Evolutionary conservation across 31 red algal genomes (phyloP), one percentile per base, ranked within the genome.

Genomic region (Odonthalia washingtoniensis): DNA sequence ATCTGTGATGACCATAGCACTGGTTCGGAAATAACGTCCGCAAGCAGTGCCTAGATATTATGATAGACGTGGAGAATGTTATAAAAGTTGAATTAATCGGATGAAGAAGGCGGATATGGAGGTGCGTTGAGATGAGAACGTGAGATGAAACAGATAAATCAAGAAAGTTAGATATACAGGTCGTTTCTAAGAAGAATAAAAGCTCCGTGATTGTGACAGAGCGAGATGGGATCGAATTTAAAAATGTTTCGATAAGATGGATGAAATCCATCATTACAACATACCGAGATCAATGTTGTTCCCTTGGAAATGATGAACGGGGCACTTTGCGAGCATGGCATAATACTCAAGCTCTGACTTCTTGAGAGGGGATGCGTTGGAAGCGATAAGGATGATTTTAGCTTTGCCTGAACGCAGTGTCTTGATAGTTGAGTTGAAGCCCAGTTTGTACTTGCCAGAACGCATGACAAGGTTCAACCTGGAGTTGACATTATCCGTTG

Each of bases 271-370:
- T 16, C 5, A 77, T 17, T 5, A n/a, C 18, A 83, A 87, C 83
- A 38, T 86, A 93, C 95, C 90, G 38, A 92, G 86, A 91, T 94
- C 95, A 67, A 93, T 91, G 87, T 95, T 98, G 69, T 92, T 97
- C 16, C 95, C 98, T 65, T 93, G 86, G 86, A 94, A 99, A 84
- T 95, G 98, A 74, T 99, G 93, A 27, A 99, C 95, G 24, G 90
- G 85, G 74, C 92, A 95, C 87, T 99, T 99, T 5, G 98, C 95
- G 27, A 99, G 93, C 95, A 99, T 94, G 17, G 95, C 95, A 69
- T 99, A 99, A 90, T 99, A 99, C 74, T 99, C 98, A 43, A 99
- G 86, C 92, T 95, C 93, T 31, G 90, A 94, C 73, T 95, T 95
- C 40, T 90, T 90, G 70, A 99, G 74, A 18, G 94, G 97, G 33